Evolutionary conservation across 2,329 filamentous ascomycete genomes (phyloP), one percentile per base, ranked within the genome.

Genomic region (Coniochaeta hoffmannii): DNA sequence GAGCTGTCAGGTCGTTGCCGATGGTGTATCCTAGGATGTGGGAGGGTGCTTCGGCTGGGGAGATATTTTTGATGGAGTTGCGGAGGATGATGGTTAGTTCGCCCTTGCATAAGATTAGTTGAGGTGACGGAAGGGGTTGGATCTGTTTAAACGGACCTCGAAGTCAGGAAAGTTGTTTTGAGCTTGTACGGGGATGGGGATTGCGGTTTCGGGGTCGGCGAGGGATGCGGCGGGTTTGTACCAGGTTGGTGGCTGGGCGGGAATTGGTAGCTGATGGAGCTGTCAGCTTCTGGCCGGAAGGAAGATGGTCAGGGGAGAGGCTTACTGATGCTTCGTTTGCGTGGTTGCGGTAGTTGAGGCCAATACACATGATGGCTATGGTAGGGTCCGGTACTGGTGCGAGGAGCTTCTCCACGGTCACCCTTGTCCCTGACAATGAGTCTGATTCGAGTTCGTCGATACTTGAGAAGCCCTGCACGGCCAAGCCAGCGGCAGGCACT

Each of bases 211-310:
- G 31, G 4, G 14, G 10, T 14, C 34, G 30, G 50, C 32, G 7
- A 53, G 10, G 3, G 50, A 28, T 24, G 28, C 22, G 4, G 14
- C 14, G 3, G 50, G 50, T 31, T 53, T 53, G 15, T 19, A 9
- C 17, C 35, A 53, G 31, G 36, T 85, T 4, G 26, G 31, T 3
- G n/a, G 44, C 24, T 52, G n/a, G n/a, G n/a, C n/a, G n/a, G n/a
- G n/a, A n/a, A n/a, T 50, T 44, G 35, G 49, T 55, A 14, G 53
- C 53, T 7, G 30, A 7, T 32, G 7, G 30, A 7, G 30, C 7
- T 12, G 7, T 8, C 30, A 7, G n/a, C 30, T 32, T 12, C 30
- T 32, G 30, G 30, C 7, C 30, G 7, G 30, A 7, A 32, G 30
- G 7, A 32, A 32, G n/a, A n/a, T 32, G 30, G 30, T 32, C 30